Evolutionary conservation across 2,329 filamentous ascomycete genomes (phyloP).

Genomic region (Verticillium isaacii): DNA sequence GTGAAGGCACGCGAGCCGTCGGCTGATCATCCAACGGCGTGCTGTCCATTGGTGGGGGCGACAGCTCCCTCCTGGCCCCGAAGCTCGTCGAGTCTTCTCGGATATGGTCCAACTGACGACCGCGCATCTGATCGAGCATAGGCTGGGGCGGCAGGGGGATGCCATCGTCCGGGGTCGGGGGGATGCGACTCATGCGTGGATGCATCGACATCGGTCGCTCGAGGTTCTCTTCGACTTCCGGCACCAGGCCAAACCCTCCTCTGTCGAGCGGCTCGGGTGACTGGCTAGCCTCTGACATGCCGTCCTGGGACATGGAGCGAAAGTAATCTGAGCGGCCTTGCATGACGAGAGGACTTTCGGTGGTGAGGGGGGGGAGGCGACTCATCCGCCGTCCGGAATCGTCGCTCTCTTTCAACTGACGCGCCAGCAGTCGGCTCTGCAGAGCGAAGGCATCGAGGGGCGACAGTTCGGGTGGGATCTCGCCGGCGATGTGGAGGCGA

Average conservation of each 20-base stretch:
- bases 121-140: slow-evolving; percentile 31
- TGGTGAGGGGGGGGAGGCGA: slow-evolving; percentile 75
- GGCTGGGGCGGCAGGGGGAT: slow-evolving; percentile 41
- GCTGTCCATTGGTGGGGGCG: slow-evolving; percentile 47
- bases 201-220: slow-evolving; percentile 69
- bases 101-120: slow-evolving; percentile 31
- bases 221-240: slow-evolving; percentile 52
- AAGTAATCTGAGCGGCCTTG: slow-evolving; percentile 78
- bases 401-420: slow-evolving; percentile 76
- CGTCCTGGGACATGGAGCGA: slow-evolving; percentile 66
- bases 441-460: slow-evolving; percentile 93
- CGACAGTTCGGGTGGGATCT: slow-evolving; percentile 83
- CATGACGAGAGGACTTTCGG: slow-evolving; percentile 72
- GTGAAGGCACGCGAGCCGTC: slow-evolving; percentile 15
- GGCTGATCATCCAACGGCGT: slow-evolving; percentile 20
- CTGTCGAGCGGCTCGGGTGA: slow-evolving; percentile 20
- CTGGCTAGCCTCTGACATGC: slow-evolving; percentile 37
- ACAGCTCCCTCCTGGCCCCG: slow-evolving; percentile 53
- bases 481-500: slow-evolving; percentile 70
- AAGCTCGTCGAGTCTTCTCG: slow-evolving; percentile 39
- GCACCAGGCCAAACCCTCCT: slow-evolving; percentile 43
- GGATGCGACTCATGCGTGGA: slow-evolving; percentile 64
- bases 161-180: slow-evolving; percentile 42
- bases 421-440: slow-evolving; percentile 82
- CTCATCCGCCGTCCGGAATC: slow-evolving; percentile 76